A percentile compares a stretch with the other conserved stretches of the same genome.
phyloP scores from a whole-genome alignment of 2,329 filamentous ascomycete genomes.

The Aspergillus sp. region DNA sequence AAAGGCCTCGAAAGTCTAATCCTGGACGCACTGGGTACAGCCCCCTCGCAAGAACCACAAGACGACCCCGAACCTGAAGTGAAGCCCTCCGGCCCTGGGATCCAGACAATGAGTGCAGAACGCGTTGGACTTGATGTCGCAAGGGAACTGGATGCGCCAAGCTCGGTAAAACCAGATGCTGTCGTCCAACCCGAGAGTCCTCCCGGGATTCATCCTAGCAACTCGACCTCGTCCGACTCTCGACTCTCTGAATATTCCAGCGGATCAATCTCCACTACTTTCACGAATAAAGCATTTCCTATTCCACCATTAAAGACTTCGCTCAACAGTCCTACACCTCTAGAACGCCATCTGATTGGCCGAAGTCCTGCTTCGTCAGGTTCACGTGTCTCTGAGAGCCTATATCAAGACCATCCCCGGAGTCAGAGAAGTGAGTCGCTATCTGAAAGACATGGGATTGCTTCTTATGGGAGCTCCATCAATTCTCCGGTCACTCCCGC shows the following conservation, averaged over 20 bases:
- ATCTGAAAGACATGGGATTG: constrained; percentile 1
- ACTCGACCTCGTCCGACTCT: constrained; percentile 23
- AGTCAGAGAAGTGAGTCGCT: constrained; percentile 7
- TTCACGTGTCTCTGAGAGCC: neutral
- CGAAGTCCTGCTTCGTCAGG: neutral
- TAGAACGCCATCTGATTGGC: neutral
- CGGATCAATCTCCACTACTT: constrained; percentile 13
- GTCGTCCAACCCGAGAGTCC: neutral
- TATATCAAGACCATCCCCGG: neutral
- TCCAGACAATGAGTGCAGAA: neutral
- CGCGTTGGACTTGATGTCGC: neutral
- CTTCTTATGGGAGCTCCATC: neutral
- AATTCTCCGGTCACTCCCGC: constrained; percentile 20
- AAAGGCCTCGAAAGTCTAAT: constrained; percentile 24
- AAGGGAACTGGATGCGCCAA: neutral
- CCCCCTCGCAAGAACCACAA: constrained; percentile 8
- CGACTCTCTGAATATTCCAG: constrained; percentile 18
- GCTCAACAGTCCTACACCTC: neutral
- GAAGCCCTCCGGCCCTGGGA: neutral
- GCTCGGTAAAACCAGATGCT: neutral
- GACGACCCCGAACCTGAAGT: neutral
- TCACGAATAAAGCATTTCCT: constrained; percentile 9
- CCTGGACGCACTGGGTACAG: constrained; percentile 22
- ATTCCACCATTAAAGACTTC: constrained; percentile 7
- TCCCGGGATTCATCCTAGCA: neutral